phyloP scores from a whole-genome alignment of 768 basidiomycete genomes.

The Suillus paluster region DNA sequence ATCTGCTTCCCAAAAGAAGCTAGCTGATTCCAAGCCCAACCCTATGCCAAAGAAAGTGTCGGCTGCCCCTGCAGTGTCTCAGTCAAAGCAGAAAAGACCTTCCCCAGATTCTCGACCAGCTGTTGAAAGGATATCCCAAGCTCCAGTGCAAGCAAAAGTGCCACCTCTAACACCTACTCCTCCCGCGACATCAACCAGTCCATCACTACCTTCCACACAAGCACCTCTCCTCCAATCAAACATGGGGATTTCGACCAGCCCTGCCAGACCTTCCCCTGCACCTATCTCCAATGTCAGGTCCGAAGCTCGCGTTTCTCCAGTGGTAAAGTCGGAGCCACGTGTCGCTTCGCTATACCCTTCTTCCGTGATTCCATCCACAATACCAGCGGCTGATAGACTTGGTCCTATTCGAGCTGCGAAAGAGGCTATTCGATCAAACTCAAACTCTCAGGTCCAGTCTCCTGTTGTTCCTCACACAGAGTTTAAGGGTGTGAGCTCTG shows the following conservation, averaged over 20 bases:
- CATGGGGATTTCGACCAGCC: background rate
- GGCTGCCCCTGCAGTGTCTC: background rate
- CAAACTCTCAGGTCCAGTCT: slow-evolving; percentile 12
- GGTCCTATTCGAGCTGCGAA: slow-evolving; percentile 40
- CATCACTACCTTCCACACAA: background rate
- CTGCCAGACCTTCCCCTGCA: background rate
- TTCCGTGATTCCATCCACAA: slow-evolving; percentile 12
- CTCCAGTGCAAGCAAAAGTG: background rate
- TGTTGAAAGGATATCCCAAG: background rate
- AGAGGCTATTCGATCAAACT: slow-evolving; percentile 23
- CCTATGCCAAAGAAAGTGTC: background rate
- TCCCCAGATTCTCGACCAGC: background rate
- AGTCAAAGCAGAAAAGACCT: background rate
- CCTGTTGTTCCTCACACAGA: slow-evolving; percentile 9
- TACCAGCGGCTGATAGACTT: slow-evolving; percentile 27
- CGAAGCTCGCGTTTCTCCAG: slow-evolving; percentile 17
- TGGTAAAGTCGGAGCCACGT: slow-evolving; percentile 24
- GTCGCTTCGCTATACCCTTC: slow-evolving; percentile 7
- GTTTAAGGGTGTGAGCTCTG: background rate
- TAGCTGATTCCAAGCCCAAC: background rate
- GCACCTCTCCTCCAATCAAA: background rate
- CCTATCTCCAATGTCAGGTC: background rate
- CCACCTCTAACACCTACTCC: slow-evolving; percentile 8
- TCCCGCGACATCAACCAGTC: background rate
- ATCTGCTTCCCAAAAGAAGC: background rate